Evolutionary conservation across 768 basidiomycete genomes (phyloP).

Genomic region (Leccinum obscurum): DNA sequence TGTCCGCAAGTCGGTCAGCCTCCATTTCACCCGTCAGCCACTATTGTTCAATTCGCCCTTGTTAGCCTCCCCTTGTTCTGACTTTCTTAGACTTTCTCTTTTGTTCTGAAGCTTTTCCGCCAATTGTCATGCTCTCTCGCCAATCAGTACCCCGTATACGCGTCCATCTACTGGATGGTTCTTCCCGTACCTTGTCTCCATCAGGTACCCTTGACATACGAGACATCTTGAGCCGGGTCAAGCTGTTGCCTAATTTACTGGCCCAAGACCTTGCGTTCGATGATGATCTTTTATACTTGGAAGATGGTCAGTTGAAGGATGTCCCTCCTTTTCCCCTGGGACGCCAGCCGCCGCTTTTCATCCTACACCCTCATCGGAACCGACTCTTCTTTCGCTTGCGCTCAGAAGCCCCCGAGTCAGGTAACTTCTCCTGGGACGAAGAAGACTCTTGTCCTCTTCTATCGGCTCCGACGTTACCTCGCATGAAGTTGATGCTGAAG

Average conservation of each 20-base stretch:
- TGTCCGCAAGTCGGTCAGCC: conserved; percentile 21
- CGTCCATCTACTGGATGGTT: conserved; percentile 16
- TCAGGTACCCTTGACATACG: conserved; percentile 31
- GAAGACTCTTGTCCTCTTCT: conserved; percentile 15
- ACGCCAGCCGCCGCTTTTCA: conserved; percentile 29
- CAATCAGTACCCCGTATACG: conserved; percentile 26
- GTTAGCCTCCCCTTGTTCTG: conserved; percentile 11
- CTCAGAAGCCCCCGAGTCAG: conserved; percentile 20
- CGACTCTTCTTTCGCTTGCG: conserved; percentile 26
- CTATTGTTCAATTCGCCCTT: conserved; percentile 1
- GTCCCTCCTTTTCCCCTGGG: conserved; percentile 35
- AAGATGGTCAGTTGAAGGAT: conserved; percentile 19
- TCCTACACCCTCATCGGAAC: conserved; percentile 23
- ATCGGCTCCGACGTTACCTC: conserved; percentile 37
- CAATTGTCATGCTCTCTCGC: conserved; percentile 19
- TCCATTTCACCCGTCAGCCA: conserved; percentile 20
- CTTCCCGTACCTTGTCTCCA: conserved; percentile 14
- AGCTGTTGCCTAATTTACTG: conserved; percentile 22
- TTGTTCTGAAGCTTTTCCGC: conserved; percentile 8
- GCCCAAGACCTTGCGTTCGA: conserved; percentile 21
- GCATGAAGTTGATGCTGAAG: conserved; percentile 36
- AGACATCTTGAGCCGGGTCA: conserved; percentile 19
- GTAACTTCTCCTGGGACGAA: conserved; percentile 22
- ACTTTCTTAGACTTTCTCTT: not conserved
- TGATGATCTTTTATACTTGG: conserved; percentile 9